These are phyloP conservation scores for Sarcomyxa edulis DNA, from an alignment of 768 basidiomycete genomes.

Conservation along the genomic window DNA sequence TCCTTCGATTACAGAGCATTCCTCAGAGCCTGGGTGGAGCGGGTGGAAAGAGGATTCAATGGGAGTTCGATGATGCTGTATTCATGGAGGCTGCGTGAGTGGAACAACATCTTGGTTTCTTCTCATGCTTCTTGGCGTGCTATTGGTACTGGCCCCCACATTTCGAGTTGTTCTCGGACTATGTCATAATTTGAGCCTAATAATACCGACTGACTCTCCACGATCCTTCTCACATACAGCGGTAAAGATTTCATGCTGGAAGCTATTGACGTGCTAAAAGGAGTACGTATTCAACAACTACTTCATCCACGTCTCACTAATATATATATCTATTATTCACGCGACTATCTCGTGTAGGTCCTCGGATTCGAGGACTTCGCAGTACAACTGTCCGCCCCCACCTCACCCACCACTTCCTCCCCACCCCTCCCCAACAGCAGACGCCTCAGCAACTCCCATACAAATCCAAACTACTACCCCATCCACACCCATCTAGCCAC, in stretches of 20 bases:
- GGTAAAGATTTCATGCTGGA: constrained; percentile 95
- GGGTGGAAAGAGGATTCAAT: constrained; percentile 65
- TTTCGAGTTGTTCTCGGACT: too few species aligned
- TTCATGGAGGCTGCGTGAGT: constrained; percentile 91
- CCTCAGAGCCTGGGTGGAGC: constrained; percentile 80
- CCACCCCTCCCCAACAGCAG: not conserved
- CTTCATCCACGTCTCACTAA: constrained; percentile 7
- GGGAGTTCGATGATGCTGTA: constrained; percentile 93
- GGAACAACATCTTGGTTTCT: too few species aligned
- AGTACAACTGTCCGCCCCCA: not conserved
- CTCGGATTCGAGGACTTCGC: constrained; percentile 7
- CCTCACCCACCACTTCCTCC: not conserved
- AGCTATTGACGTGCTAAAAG: constrained; percentile 86
- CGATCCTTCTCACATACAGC: constrained; percentile 35
- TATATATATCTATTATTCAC: constrained; percentile 4
- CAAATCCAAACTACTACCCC: constrained; percentile 7
- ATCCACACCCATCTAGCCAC: not conserved
- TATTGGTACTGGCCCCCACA: too few species aligned
- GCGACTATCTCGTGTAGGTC: constrained; percentile 2
- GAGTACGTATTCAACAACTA: constrained; percentile 58
- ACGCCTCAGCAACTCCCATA: not conserved
- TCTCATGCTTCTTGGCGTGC: too few species aligned
- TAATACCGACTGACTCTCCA: too few species aligned
- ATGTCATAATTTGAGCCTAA: too few species aligned
- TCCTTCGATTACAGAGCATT: constrained; percentile 76